These are phyloP conservation scores for Zasmidium angulare DNA, from an alignment of 2,329 filamentous ascomycete species.

Conservation along the genomic window DNA sequence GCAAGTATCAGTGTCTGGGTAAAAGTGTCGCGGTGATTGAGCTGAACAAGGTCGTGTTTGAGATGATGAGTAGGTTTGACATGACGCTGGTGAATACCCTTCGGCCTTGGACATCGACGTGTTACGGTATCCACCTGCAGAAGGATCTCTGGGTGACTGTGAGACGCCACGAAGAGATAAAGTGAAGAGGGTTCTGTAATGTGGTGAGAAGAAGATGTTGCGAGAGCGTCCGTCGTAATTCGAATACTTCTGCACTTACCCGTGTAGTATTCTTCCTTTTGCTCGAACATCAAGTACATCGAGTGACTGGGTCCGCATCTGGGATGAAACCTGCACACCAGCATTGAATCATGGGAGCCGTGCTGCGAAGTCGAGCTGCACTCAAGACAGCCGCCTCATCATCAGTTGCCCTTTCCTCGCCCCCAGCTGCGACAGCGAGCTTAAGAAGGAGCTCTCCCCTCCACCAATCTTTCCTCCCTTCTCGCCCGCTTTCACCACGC, in stretches of 20 bases:
- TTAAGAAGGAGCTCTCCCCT: background rate
- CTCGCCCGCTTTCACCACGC: background rate
- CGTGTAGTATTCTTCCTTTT: background rate
- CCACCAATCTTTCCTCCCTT: background rate
- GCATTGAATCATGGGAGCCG: too few relatives aligned
- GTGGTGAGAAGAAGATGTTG: too few relatives aligned
- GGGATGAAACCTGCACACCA: too few relatives aligned
- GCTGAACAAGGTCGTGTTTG: slow-evolving; percentile 22
- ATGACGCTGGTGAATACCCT: slow-evolving; percentile 6
- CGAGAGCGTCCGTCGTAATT: too few relatives aligned
- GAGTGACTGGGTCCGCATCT: too few relatives aligned
- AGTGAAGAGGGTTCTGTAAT: too few relatives aligned
- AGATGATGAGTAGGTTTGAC: slow-evolving; percentile 10
- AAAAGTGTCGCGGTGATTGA: slow-evolving; percentile 35
- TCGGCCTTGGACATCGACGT: slow-evolving; percentile 7
- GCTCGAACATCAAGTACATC: background rate
- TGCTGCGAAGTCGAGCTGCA: too few relatives aligned
- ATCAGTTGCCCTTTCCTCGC: background rate
- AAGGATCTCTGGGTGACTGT: slow-evolving; percentile 9
- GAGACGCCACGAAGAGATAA: background rate
- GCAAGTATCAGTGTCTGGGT: slow-evolving; percentile 21
- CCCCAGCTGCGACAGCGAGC: background rate
- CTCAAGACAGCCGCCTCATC: too few relatives aligned
- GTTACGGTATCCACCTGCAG: slow-evolving; percentile 11
- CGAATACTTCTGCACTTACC: too few relatives aligned